Percentiles rank a stretch among this genome's conserved stretches.
Evolutionary conservation across 176 grass and related monocot genomes (phyloP).

Genomic region (Carex pumila): DNA sequence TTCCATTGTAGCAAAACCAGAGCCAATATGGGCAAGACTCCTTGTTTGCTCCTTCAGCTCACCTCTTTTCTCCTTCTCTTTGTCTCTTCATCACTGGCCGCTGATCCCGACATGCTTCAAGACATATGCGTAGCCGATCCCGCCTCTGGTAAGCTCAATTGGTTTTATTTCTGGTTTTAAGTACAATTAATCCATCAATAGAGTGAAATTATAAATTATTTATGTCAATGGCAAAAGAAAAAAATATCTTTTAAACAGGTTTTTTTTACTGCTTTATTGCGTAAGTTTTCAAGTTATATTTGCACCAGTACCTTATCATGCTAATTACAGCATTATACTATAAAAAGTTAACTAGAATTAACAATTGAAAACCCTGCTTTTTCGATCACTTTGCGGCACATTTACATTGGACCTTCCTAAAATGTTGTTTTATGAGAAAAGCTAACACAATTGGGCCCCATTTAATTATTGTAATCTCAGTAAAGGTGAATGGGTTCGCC

Average conservation of each 20-base stretch:
- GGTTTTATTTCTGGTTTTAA: not conserved
- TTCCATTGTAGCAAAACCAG: not conserved
- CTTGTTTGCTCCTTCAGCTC: not conserved
- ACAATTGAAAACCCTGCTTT: not conserved
- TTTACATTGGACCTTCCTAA: not conserved
- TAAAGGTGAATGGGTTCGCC: slow-evolving; percentile 22
- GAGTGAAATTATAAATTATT: not conserved
- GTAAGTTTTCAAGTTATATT: not conserved
- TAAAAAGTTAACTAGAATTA: not conserved
- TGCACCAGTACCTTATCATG: not conserved
- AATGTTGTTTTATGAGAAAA: not conserved
- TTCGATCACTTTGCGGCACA: not conserved
- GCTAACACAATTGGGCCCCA: not conserved
- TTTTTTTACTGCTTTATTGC: not conserved
- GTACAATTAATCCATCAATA: not conserved
- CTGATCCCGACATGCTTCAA: slow-evolving; percentile 19
- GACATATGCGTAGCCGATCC: slow-evolving; percentile 18
- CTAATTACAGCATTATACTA: not conserved
- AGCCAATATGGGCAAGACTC: not conserved
- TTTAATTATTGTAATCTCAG: slow-evolving; percentile 11
- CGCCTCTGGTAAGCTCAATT: not conserved
- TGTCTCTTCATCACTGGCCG: not conserved
- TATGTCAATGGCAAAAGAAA: not conserved
- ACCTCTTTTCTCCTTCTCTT: not conserved
- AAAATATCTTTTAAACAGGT: not conserved